phyloP scores from a whole-genome alignment of 1,284 basidiomycete species.

The Moesziomyces sp. region DNA sequence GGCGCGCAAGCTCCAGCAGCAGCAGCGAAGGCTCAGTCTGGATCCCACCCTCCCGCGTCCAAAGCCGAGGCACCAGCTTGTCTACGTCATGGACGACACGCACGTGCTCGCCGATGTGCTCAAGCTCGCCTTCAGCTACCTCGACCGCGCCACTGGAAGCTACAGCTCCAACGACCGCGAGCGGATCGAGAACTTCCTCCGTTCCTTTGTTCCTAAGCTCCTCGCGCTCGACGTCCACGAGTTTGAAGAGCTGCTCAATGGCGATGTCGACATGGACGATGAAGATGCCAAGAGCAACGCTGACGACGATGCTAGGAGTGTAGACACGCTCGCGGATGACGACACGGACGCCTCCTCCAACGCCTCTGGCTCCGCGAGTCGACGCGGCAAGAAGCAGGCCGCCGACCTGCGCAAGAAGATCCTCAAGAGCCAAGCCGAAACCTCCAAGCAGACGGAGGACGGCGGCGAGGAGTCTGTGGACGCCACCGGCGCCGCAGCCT shows the following conservation, averaged over 20 bases:
- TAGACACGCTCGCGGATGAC: conserved; percentile 45
- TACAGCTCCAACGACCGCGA: conserved; percentile 83
- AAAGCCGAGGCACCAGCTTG: conserved; percentile 74
- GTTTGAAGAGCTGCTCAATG: conserved; percentile 56
- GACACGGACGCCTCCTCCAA: conserved; percentile 41
- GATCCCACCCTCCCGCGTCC: conserved; percentile 61
- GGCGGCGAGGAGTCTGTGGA: conserved; percentile 29
- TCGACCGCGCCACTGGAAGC: conserved; percentile 78
- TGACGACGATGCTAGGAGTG: conserved; percentile 68
- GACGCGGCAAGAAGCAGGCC: conserved; percentile 41
- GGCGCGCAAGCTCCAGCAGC: conserved; percentile 78
- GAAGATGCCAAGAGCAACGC: conserved; percentile 41
- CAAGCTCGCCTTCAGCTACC: conserved; percentile 87
- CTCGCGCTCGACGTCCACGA: conserved; percentile 79
- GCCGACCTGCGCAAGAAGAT: conserved; percentile 53
- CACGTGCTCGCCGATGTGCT: conserved; percentile 86
- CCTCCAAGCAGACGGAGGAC: conserved; percentile 49
- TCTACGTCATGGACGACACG: conserved; percentile 81
- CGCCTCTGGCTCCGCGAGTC: conserved; percentile 35
- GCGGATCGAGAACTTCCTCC: conserved; percentile 84
- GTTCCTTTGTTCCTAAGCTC: conserved; percentile 83
- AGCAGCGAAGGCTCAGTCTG: conserved; percentile 67
- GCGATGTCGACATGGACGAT: conserved; percentile 48
- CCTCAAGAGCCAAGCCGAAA: conserved; percentile 53
- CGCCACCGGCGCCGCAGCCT: conserved; percentile 34